Conservation (phyloP, 768 basidiomycete genomes). For the Candolleomyces aberdarensis region DNA sequence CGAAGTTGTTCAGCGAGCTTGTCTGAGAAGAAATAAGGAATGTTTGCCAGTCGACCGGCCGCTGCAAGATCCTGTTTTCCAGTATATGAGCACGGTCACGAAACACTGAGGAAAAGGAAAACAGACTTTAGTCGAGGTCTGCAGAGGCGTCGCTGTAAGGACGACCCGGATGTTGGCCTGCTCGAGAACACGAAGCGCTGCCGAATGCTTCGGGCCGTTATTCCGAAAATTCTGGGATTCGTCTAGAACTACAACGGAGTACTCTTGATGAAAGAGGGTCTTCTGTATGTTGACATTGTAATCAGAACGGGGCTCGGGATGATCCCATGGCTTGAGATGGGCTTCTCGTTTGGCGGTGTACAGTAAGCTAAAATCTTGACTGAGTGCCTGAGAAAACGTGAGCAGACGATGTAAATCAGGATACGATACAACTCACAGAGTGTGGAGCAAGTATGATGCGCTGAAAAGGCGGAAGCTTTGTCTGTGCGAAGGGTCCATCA, state of each 20-base stretch:
- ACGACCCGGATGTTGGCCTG: constrained; percentile 7
- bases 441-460: constrained; percentile 21
- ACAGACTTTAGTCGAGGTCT: constrained; percentile 21
- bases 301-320: not conserved
- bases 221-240: constrained; percentile 24
- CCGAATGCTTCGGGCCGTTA: constrained; percentile 8
- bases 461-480: constrained; percentile 12
- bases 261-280: constrained; percentile 17
- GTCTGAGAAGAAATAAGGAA: constrained; percentile 19
- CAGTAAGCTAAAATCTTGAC: constrained; percentile 10
- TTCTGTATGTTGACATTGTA: not conserved
- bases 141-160: constrained; percentile 23
- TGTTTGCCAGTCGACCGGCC: constrained; percentile 24
- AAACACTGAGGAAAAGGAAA: not conserved
- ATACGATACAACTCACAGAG: constrained; percentile 24
- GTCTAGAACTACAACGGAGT: constrained; percentile 15
- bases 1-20: not conserved
- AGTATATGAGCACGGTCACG: not conserved
- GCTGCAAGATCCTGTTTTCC: constrained; percentile 9
- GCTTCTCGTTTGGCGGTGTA: not conserved
- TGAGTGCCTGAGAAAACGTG: constrained; percentile 13
- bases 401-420: not conserved
- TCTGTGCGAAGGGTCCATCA: constrained; percentile 8
- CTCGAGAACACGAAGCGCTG: constrained; percentile 12
- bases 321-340: constrained; percentile 5